Base-by-base conservation (phyloP, 2,329 filamentous ascomycete genomes). In the Raffaelea albimanens region DNA sequence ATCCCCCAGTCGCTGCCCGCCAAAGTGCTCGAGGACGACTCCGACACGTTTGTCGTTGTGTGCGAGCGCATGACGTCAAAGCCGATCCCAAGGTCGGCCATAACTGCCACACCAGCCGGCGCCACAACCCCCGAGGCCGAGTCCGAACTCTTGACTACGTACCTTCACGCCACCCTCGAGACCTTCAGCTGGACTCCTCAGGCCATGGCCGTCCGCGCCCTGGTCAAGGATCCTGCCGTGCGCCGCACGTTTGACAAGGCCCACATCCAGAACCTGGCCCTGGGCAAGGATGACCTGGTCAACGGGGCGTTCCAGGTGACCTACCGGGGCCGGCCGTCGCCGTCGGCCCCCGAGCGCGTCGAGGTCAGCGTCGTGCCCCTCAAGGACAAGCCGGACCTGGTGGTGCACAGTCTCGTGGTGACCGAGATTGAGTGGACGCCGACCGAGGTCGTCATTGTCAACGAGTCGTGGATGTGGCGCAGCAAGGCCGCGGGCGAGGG, bases 391-490 rank as follows among this genome's bases (percentile, higher is more conserved):
- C 53, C 50, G 9, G 57, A 58, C 7, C 54, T 57, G n/a, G 41
- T 45, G 2, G 55, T 57, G 8, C 50, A 53, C 18, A 59, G 56
- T 1, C 20, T 63, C 8, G 49, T 63, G 5, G 53, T 63, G 11
- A 48, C 54, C 1, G 58, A 53, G 20, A 46, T 61, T 1, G 52
- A 55, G 40, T 46, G 43, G 38, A 45, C 48, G 4, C 46, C 46
- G 4, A 46, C 46, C 1, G 38, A 43, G 13, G 50, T 60, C 22
- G 53, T 61, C 8, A 62, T 67, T 43, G 55, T 63, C 41, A 66
- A 65, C 48, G 63, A 67, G 57, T 65, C 64, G n/a, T 66, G 63
- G 64, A 61, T 64, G 59, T 67, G 63, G 63, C 57, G 64, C 40
- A 45, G 46, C 20, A 53, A 47, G 11, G 29, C 45, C 16, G 50